Percentiles rank a stretch among this genome's conserved stretches.
These are phyloP conservation scores for Deuterostichococcus epilithicus DNA, from an alignment of 139 green algal species.

Conservation along the genomic window DNA sequence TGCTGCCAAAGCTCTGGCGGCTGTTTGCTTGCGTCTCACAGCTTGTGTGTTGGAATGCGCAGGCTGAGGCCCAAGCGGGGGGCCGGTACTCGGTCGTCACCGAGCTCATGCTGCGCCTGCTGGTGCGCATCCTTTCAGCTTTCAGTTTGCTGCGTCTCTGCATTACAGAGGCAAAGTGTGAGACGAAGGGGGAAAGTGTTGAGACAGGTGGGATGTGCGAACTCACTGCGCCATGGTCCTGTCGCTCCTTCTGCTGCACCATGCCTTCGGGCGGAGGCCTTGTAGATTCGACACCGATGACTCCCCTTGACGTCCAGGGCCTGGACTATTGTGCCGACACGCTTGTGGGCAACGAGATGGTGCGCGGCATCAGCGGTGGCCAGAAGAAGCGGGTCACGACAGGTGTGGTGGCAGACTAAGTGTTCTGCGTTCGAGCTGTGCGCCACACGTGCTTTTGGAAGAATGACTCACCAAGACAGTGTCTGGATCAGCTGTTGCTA, in stretches of 20 bases:
- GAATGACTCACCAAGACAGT: not conserved
- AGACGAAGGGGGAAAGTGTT: not conserved
- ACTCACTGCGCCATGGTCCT: not conserved
- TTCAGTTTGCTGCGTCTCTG: not conserved
- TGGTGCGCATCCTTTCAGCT: not conserved
- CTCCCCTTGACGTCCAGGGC: not conserved
- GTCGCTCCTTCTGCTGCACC: not conserved
- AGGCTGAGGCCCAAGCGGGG: not conserved
- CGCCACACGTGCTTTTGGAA: not conserved
- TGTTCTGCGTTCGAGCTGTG: not conserved
- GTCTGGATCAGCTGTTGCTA: not conserved
- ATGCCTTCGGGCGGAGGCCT: not conserved
- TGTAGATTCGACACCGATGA: not conserved
- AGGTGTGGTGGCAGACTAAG: conserved; percentile 25
- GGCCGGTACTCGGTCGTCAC: not conserved
- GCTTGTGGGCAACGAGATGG: conserved; percentile 66
- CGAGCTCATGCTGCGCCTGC: not conserved
- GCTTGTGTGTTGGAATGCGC: not conserved
- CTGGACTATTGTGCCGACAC: conserved; percentile 53
- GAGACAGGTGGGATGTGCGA: not conserved
- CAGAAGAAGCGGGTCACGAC: conserved; percentile 73
- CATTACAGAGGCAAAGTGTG: not conserved
- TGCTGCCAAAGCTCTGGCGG: no score
- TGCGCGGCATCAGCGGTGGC: conserved; percentile 70
- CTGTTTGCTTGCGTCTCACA: no score